phyloP scores from a whole-genome alignment of 371 early-diverging fungal species.

The Mucor circinelloides region DNA sequence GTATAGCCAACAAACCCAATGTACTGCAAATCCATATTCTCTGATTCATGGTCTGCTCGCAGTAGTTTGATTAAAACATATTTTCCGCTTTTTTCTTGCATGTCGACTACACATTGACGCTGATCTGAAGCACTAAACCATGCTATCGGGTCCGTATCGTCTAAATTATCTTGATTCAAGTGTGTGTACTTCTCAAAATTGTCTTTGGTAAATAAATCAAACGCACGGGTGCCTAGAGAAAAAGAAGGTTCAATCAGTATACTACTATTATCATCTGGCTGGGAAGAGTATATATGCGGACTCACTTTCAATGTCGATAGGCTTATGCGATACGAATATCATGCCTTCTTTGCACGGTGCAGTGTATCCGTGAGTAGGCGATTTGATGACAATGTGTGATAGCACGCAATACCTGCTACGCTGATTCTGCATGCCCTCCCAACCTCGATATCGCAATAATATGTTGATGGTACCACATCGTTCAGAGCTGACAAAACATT shows the following conservation, averaged over 20 bases:
- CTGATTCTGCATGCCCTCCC: neutral
- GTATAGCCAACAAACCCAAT: slow-evolving; percentile 24
- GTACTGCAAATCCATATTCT: slow-evolving; percentile 24
- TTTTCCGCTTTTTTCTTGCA: slow-evolving; percentile 13
- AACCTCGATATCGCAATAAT: slow-evolving; percentile 5
- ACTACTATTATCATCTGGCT: too few species aligned
- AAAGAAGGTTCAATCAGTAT: too few species aligned
- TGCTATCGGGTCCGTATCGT: slow-evolving; percentile 10
- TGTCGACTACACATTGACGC: slow-evolving; percentile 4
- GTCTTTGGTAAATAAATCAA: slow-evolving; percentile 17
- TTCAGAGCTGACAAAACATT: slow-evolving; percentile 3
- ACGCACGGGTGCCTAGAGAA: slow-evolving; percentile 11
- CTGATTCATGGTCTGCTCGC: slow-evolving; percentile 5
- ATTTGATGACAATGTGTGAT: slow-evolving; percentile 21
- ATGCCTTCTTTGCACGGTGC: slow-evolving; percentile 19
- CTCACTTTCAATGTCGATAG: slow-evolving; percentile 18
- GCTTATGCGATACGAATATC: slow-evolving; percentile 22
- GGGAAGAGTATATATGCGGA: too few species aligned
- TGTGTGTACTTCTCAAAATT: slow-evolving; percentile 11
- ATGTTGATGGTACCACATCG: slow-evolving; percentile 18
- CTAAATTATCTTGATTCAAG: neutral
- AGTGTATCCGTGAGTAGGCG: slow-evolving; percentile 12
- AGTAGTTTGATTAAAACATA: slow-evolving; percentile 26
- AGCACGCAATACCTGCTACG: slow-evolving; percentile 2
- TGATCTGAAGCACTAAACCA: slow-evolving; percentile 12